phyloP scores from a whole-genome alignment of 2,329 filamentous ascomycete genomes.

The Pseudocercospora macadamiae region DNA sequence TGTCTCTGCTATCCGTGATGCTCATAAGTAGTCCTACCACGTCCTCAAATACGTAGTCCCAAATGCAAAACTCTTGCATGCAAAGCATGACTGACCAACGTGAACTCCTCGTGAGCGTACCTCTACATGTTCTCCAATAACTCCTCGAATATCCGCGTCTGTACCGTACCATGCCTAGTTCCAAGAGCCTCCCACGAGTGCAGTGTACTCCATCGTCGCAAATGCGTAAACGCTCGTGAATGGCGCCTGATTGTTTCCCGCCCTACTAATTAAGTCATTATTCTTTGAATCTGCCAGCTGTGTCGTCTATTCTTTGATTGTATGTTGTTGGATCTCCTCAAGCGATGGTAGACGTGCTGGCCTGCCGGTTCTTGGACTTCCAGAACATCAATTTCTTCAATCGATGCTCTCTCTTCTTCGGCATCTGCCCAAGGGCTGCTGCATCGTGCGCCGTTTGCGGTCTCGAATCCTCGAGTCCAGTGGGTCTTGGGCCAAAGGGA shows the following conservation, averaged over 20 bases:
- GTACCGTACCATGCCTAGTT: slow-evolving; percentile 12
- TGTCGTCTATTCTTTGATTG: not conserved
- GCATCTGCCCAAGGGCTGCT: slow-evolving; percentile 64
- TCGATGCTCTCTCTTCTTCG: slow-evolving; percentile 71
- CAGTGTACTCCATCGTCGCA: slow-evolving; percentile 1
- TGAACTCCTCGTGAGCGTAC: slow-evolving; percentile 9
- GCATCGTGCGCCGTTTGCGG: slow-evolving; percentile 49
- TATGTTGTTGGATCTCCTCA: not conserved
- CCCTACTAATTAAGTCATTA: slow-evolving; percentile 9
- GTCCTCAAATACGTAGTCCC: slow-evolving; percentile 6
- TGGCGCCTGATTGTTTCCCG: not conserved
- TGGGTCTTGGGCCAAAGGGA: slow-evolving; percentile 58
- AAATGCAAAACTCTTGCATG: slow-evolving; percentile 10
- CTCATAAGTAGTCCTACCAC: slow-evolving; percentile 14
- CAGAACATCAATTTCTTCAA: slow-evolving; percentile 79
- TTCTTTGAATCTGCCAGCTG: not conserved
- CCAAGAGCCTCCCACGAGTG: slow-evolving; percentile 10
- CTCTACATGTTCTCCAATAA: slow-evolving; percentile 22
- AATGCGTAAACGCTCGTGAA: slow-evolving; percentile 23
- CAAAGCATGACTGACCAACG: slow-evolving; percentile 11
- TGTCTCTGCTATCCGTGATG: slow-evolving; percentile 6
- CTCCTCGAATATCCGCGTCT: slow-evolving; percentile 14
- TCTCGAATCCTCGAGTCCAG: slow-evolving; percentile 29
- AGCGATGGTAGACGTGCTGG: slow-evolving; percentile 27
- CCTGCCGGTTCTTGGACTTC: slow-evolving; percentile 58